Conservation (phyloP, 192 early-diverging fungal genomes). For the Martensiomyces pterosporus region DNA sequence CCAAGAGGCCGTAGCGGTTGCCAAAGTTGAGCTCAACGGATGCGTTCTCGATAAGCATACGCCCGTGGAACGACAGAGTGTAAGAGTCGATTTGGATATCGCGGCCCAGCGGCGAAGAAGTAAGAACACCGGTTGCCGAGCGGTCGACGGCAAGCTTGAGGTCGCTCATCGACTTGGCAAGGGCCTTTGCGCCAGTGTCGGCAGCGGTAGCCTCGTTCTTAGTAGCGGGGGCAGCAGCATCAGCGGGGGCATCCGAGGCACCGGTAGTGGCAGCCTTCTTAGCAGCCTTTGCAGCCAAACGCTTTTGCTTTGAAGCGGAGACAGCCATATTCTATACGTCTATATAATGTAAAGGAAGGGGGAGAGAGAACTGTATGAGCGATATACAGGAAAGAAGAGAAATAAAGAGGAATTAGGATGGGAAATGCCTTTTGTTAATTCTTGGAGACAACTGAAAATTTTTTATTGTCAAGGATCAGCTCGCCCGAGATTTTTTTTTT, state of each 20-base stretch:
- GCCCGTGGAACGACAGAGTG: slow-evolving; percentile 91
- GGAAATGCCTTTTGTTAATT: too few species aligned
- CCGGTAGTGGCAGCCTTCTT: slow-evolving; percentile 47
- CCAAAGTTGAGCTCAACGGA: slow-evolving; percentile 98
- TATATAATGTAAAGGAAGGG: not conserved
- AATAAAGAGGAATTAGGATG: too few species aligned
- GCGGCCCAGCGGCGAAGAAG: slow-evolving; percentile 82
- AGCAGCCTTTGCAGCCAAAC: slow-evolving; percentile 69
- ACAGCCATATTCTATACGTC: slow-evolving; percentile 27
- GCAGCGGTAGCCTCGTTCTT: slow-evolving; percentile 25
- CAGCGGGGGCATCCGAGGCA: not conserved
- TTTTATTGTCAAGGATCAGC: too few species aligned
- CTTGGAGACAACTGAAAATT: too few species aligned
- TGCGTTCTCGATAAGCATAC: slow-evolving; percentile 90
- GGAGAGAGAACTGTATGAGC: not conserved
- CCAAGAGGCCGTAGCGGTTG: slow-evolving; percentile 93
- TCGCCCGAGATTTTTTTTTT: too few species aligned
- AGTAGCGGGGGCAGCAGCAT: slow-evolving; percentile 1
- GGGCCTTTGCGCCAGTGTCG: slow-evolving; percentile 35
- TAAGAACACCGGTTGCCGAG: slow-evolving; percentile 86
- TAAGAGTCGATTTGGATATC: slow-evolving; percentile 96
- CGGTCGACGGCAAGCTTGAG: slow-evolving; percentile 73
- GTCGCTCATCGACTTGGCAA: slow-evolving; percentile 50
- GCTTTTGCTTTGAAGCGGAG: slow-evolving; percentile 77
- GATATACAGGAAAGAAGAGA: too few species aligned